phyloP scores from a whole-genome alignment of 2,329 filamentous ascomycete genomes.

The Ophiobolus disseminans region DNA sequence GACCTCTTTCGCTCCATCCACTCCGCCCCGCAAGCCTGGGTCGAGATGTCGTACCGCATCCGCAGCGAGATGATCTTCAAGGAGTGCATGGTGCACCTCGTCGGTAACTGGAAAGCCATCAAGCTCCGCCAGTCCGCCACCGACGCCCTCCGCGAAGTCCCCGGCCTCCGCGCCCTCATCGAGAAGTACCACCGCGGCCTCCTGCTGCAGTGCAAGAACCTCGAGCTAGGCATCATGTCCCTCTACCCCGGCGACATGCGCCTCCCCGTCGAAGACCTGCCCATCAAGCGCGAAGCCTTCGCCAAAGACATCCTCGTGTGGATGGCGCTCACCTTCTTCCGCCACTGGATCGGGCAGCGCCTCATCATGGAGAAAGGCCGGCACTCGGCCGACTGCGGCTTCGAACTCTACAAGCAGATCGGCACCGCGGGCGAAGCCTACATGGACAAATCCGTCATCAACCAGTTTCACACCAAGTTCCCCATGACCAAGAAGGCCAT shows the following conservation, averaged over 20 bases:
- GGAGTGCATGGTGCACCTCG: conserved; percentile 55
- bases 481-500: conserved; percentile 54
- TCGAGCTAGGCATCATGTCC: conserved; percentile 34
- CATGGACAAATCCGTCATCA: conserved; percentile 49
- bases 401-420: conserved; percentile 53
- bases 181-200: conserved; percentile 40
- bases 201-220: conserved; percentile 31
- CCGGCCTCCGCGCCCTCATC: conserved; percentile 36
- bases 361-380: conserved; percentile 50
- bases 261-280: conserved; percentile 30
- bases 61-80: conserved; percentile 55
- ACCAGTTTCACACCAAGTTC: conserved; percentile 51
- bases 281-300: conserved; percentile 54
- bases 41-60: conserved; percentile 55
- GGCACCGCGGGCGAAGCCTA: conserved; percentile 53
- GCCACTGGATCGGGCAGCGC: conserved; percentile 55
- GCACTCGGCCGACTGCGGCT: conserved; percentile 54
- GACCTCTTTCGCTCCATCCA: conserved; percentile 55
- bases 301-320: conserved; percentile 59
- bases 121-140: conserved; percentile 7
- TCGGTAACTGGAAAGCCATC: conserved; percentile 50
- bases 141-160: conserved; percentile 26
- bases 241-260: conserved; percentile 39
- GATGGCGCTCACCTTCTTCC: conserved; percentile 57
- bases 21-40: conserved; percentile 54